A percentile compares a stretch with the other conserved stretches of the same genome.
phyloP scores from a whole-genome alignment of 306 rosid genomes.

The apple (Malus domestica) region DNA sequence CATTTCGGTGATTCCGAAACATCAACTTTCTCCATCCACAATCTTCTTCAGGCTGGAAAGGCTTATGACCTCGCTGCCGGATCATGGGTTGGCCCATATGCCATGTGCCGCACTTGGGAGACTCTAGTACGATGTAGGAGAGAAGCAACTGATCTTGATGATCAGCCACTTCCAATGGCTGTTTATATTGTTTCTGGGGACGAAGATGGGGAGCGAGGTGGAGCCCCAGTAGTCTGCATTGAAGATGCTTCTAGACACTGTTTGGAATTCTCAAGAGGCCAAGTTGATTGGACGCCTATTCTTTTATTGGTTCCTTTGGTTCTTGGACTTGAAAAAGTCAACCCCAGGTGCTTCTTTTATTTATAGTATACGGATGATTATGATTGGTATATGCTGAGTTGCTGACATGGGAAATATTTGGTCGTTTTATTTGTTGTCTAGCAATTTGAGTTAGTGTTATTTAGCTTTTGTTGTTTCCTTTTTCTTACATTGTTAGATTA shows the following conservation, averaged over 20 bases:
- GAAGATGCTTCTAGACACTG: constrained; percentile 76
- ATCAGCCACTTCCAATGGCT: constrained; percentile 80
- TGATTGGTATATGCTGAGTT: neutral
- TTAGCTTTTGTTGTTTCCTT: neutral
- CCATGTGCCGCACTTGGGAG: constrained; percentile 97
- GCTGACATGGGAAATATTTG: neutral
- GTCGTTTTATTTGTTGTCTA: neutral
- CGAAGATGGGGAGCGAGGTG: constrained; percentile 98
- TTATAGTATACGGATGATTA: neutral
- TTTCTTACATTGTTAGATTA: neutral
- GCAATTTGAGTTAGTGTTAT: neutral
- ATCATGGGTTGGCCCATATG: constrained; percentile 99
- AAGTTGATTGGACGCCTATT: constrained; percentile 68
- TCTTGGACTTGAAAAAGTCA: constrained; percentile 94
- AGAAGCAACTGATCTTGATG: constrained; percentile 37
- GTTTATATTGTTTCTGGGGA: constrained; percentile 93
- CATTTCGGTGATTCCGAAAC: constrained; percentile 80
- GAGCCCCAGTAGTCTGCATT: constrained; percentile 89
- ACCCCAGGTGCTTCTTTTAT: constrained; percentile 60
- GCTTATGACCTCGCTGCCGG: constrained; percentile 85
- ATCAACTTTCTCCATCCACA: constrained; percentile 72
- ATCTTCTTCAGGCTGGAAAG: constrained; percentile 81
- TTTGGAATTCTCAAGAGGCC: constrained; percentile 52
- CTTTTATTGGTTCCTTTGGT: constrained; percentile 95
- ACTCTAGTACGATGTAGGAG: constrained; percentile 55